These are phyloP conservation scores for Tulasnella sp. DNA, from an alignment of 768 basidiomycete species.

Conservation along the genomic window DNA sequence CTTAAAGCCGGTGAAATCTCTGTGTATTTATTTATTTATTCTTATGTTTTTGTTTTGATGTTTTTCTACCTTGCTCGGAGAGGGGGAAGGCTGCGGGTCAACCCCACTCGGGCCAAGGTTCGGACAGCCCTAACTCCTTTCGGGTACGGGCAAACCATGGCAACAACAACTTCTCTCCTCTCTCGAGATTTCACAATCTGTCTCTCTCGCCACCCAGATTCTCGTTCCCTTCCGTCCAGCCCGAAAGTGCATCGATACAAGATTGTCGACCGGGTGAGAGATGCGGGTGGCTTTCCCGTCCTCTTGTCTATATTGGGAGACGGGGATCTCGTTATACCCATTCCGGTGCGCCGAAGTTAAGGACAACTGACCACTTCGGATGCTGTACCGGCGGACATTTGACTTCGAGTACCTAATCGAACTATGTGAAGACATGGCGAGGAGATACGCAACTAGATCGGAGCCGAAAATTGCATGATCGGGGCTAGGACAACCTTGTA, in stretches of 20 bases:
- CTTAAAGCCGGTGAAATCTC: not conserved
- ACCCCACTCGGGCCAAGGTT: slow-evolving; percentile 7
- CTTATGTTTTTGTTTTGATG: not conserved
- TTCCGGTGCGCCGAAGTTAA: not conserved
- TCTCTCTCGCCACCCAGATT: slow-evolving; percentile 6
- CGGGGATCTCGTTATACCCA: slow-evolving; percentile 12
- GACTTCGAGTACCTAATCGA: not conserved
- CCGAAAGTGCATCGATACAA: slow-evolving; percentile 3
- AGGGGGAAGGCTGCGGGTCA: not conserved
- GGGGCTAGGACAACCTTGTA: not conserved
- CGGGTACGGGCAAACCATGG: not conserved
- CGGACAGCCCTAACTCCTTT: slow-evolving; percentile 13
- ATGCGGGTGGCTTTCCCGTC: slow-evolving; percentile 2
- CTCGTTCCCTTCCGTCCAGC: not conserved
- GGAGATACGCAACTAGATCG: not conserved
- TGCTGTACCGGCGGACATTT: slow-evolving; percentile 8
- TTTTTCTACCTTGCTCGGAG: slow-evolving; percentile 13
- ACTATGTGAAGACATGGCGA: not conserved
- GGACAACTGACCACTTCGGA: slow-evolving; percentile 1
- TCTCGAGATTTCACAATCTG: slow-evolving; percentile 13
- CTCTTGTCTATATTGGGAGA: not conserved
- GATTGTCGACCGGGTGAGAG: not conserved
- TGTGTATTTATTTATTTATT: not conserved
- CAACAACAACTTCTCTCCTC: slow-evolving; percentile 1
- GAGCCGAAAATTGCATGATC: not conserved